Conservation (phyloP, 2,329 filamentous ascomycete genomes). For the Botrytis deweyae region DNA sequence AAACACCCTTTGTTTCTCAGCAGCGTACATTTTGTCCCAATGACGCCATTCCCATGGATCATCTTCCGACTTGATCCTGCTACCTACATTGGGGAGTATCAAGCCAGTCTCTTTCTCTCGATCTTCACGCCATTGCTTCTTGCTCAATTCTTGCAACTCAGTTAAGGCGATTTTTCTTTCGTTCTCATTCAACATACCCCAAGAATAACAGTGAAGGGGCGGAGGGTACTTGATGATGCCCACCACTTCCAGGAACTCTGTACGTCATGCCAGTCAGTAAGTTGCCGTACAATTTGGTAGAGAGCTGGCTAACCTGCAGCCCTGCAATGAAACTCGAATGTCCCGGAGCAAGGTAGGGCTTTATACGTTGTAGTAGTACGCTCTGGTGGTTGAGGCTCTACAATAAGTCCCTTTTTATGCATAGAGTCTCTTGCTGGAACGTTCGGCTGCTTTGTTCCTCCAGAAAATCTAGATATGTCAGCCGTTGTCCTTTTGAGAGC, state of each 20-base stretch:
- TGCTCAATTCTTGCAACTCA: slow-evolving; percentile 17
- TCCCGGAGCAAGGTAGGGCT: too few relatives aligned
- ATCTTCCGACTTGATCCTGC: background rate
- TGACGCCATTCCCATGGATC: slow-evolving; percentile 18
- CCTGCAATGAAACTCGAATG: too few relatives aligned
- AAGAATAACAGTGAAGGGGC: slow-evolving; percentile 2
- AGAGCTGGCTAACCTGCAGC: too few relatives aligned
- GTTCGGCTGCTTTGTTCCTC: too few relatives aligned
- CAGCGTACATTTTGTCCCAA: slow-evolving; percentile 11
- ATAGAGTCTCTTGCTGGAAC: too few relatives aligned
- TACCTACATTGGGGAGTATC: rapidly evolving
- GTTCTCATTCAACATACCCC: background rate
- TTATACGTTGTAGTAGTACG: too few relatives aligned
- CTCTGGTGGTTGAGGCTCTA: too few relatives aligned
- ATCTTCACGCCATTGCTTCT: background rate
- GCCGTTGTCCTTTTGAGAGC: too few relatives aligned
- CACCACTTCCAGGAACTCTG: slow-evolving; percentile 8
- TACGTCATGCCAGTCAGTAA: background rate
- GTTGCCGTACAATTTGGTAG: too few relatives aligned
- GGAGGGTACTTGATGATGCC: slow-evolving; percentile 11
- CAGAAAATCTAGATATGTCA: too few relatives aligned
- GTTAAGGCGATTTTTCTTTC: slow-evolving; percentile 13
- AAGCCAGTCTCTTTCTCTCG: background rate
- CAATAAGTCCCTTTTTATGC: too few relatives aligned
- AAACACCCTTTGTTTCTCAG: slow-evolving; percentile 12